These are phyloP conservation scores for Phytophthora citricola DNA, from an alignment of 352 stramenopile species.

Conservation along the genomic window DNA sequence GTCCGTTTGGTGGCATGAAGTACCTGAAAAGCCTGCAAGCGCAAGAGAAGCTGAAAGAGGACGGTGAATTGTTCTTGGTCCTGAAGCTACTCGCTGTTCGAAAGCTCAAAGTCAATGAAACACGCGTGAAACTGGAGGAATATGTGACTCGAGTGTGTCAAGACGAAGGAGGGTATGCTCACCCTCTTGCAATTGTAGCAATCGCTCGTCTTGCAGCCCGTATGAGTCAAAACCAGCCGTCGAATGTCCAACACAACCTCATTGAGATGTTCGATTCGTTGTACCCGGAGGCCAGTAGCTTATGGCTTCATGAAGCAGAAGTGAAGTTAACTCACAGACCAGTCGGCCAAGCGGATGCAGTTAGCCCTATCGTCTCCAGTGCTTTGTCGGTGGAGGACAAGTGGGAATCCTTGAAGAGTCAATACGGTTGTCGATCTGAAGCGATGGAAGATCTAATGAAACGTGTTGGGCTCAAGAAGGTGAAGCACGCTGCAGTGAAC, in stretches of 20 bases:
- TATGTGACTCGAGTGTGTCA: too few relatives aligned
- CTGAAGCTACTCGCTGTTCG: too few relatives aligned
- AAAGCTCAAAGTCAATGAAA: too few relatives aligned
- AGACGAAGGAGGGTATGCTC: too few relatives aligned
- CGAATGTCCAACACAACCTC: too few relatives aligned
- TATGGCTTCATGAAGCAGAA: slow-evolving; percentile 55
- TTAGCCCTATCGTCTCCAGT: slow-evolving; percentile 1
- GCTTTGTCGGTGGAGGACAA: slow-evolving; percentile 40
- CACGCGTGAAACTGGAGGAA: too few relatives aligned
- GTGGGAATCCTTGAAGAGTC: slow-evolving; percentile 72
- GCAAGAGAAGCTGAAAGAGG: slow-evolving; percentile 15
- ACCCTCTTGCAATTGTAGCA: too few relatives aligned
- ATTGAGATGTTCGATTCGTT: too few relatives aligned
- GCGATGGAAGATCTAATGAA: slow-evolving; percentile 88
- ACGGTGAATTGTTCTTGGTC: too few relatives aligned
- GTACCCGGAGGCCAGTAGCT: slow-evolving; percentile 18
- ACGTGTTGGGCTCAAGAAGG: slow-evolving; percentile 79
- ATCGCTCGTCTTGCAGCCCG: too few relatives aligned
- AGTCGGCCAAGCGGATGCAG: neutral
- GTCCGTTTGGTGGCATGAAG: slow-evolving; percentile 63
- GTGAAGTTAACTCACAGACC: neutral
- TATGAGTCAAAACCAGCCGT: too few relatives aligned
- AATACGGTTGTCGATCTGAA: slow-evolving; percentile 53
- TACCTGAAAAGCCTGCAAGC: slow-evolving; percentile 41
- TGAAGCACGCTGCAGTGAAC: slow-evolving; percentile 78